A percentile compares a stretch with the other conserved stretches of the same genome.
Evolutionary conservation across 2,329 filamentous ascomycete genomes (phyloP).

Genomic region (Penicillium sp.): DNA sequence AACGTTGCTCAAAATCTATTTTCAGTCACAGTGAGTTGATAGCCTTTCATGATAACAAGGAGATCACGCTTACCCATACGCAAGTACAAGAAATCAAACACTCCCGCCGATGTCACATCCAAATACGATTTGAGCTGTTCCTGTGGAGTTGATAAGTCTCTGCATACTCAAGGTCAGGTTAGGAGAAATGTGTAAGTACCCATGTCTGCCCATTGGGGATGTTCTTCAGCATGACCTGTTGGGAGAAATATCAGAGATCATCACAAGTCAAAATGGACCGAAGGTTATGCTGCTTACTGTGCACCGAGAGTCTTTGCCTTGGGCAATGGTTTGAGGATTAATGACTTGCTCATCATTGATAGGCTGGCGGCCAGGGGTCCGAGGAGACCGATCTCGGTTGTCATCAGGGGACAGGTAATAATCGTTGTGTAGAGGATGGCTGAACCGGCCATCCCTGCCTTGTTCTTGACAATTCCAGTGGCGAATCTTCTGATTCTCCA

Average conservation of each 20-base stretch:
- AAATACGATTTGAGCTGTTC: constrained; percentile 74
- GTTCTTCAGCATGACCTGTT: constrained; percentile 85
- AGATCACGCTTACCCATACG: constrained; percentile 63
- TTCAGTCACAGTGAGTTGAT: background rate
- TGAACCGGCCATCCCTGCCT: background rate
- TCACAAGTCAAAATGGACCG: background rate
- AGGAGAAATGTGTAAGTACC: constrained; percentile 30
- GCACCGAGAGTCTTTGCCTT: constrained; percentile 4
- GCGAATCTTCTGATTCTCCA: background rate
- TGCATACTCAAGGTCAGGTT: background rate
- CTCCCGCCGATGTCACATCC: constrained; percentile 73
- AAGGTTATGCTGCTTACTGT: constrained; percentile 2
- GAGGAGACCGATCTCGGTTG: background rate
- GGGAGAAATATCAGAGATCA: constrained; percentile 3
- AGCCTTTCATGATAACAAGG: background rate
- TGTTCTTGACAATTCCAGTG: background rate
- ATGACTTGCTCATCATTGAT: background rate
- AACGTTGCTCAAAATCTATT: constrained; percentile 74
- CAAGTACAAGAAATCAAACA: constrained; percentile 93
- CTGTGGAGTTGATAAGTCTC: constrained; percentile 37
- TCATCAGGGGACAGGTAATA: background rate
- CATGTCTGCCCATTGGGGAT: constrained; percentile 83
- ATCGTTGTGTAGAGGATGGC: background rate
- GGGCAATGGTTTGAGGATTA: background rate
- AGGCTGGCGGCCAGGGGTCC: background rate